These are phyloP conservation scores for Saturnispora sekii DNA, from an alignment of 805 yeast species.

Conservation along the genomic window DNA sequence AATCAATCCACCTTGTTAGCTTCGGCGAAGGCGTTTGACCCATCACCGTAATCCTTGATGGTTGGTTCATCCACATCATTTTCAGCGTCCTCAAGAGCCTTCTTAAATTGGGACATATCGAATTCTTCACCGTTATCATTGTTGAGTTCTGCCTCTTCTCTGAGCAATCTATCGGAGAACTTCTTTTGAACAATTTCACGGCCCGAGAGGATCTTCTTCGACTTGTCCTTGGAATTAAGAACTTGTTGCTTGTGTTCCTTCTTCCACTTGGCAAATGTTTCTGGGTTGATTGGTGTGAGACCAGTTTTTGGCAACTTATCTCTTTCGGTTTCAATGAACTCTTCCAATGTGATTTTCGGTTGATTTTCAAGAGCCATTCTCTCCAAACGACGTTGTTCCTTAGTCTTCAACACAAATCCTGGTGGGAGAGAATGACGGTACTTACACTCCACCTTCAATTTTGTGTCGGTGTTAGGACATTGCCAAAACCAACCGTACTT, in stretches of 20 bases:
- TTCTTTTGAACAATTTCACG: constrained; percentile 57
- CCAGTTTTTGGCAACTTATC: constrained; percentile 63
- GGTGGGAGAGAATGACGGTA: constrained; percentile 94
- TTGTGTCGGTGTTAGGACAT: constrained; percentile 88
- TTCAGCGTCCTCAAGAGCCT: constrained; percentile 43
- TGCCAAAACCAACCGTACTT: constrained; percentile 99
- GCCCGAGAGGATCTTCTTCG: constrained; percentile 40
- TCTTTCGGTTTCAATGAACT: constrained; percentile 90
- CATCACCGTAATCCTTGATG: constrained; percentile 71
- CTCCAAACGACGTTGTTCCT: constrained; percentile 88
- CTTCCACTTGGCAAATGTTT: constrained; percentile 79
- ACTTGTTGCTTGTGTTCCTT: constrained; percentile 51
- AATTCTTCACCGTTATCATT: constrained; percentile 38
- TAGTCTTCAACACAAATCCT: constrained; percentile 93
- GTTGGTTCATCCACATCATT: constrained; percentile 33
- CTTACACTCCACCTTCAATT: constrained; percentile 52
- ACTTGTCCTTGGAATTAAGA: constrained; percentile 27
- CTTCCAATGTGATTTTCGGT: constrained; percentile 90
- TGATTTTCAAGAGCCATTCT: constrained; percentile 72
- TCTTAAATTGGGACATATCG: constrained; percentile 51
- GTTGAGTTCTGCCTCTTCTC: constrained; percentile 39
- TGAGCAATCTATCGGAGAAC: constrained; percentile 45
- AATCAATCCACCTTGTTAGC: constrained; percentile 16
- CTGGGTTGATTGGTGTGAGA: constrained; percentile 80
- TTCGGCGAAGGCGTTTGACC: constrained; percentile 31